A percentile compares a stretch with the other conserved stretches of the same genome.
phyloP scores from a whole-genome alignment of 306 rosid species.

The Gillenia trifoliata region DNA sequence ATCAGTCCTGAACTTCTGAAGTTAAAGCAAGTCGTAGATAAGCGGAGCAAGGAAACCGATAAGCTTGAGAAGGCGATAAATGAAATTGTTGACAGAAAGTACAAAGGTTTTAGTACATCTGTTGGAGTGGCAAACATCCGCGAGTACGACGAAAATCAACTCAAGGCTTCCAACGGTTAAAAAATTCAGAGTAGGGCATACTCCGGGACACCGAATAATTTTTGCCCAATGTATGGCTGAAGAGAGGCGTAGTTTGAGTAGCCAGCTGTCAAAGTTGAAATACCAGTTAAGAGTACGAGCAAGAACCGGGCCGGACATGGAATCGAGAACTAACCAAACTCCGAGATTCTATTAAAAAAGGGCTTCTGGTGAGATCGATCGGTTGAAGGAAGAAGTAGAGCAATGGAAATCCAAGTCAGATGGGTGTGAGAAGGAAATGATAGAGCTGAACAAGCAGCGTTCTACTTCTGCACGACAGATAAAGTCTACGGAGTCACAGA shows the following conservation, averaged over 20 bases:
- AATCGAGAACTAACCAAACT: slow-evolving; percentile 61
- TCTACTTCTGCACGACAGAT: slow-evolving; percentile 87
- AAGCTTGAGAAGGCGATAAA: slow-evolving; percentile 85
- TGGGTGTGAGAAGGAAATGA: slow-evolving; percentile 88
- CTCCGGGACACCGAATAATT: too few species aligned
- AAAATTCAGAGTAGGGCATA: too few species aligned
- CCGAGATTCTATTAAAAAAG: slow-evolving; percentile 58
- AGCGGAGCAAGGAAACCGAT: slow-evolving; percentile 56
- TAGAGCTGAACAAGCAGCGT: slow-evolving; percentile 86
- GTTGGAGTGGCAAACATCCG: slow-evolving; percentile 98
- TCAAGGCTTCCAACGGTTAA: slow-evolving; percentile 74
- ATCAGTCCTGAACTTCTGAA: slow-evolving; percentile 73
- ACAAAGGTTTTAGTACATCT: slow-evolving; percentile 76
- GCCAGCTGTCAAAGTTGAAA: slow-evolving; percentile 87
- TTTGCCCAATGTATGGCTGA: slow-evolving; percentile 86
- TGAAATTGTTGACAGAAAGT: slow-evolving; percentile 80
- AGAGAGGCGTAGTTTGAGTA: slow-evolving; percentile 81
- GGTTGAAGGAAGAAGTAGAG: slow-evolving; percentile 68
- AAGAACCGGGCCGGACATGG: slow-evolving; percentile 88
- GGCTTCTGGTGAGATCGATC: slow-evolving; percentile 57
- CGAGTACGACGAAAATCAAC: slow-evolving; percentile 95
- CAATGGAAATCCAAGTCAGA: slow-evolving; percentile 93
- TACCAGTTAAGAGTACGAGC: slow-evolving; percentile 99
- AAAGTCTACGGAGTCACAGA: slow-evolving; percentile 79
- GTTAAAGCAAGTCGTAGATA: slow-evolving; percentile 56